These are phyloP conservation scores for Coemansia sp. DNA, from an alignment of 192 early-diverging fungal genomes.

Conservation along the genomic window DNA sequence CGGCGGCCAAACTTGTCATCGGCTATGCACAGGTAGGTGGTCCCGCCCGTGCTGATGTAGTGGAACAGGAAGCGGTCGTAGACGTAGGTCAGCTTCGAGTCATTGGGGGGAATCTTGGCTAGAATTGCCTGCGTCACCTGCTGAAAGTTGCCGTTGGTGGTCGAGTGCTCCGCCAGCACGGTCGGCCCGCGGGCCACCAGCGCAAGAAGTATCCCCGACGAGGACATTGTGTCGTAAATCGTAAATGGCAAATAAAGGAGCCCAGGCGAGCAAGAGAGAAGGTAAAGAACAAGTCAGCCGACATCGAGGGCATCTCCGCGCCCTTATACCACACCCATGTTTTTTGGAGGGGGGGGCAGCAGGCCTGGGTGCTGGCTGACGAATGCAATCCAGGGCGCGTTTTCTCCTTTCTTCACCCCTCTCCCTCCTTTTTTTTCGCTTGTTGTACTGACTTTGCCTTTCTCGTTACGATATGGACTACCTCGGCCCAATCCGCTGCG, in stretches of 20 bases:
- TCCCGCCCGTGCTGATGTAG: conserved; percentile 71
- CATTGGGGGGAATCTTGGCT: conserved; percentile 82
- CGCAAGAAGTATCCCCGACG: conserved; percentile 68
- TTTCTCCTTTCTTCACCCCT: too few relatives aligned
- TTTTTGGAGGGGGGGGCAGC: too few relatives aligned
- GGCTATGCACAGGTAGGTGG: conserved; percentile 86
- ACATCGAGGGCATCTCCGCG: background rate
- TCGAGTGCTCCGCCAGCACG: conserved; percentile 80
- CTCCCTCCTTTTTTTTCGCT: background rate
- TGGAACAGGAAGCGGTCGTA: conserved; percentile 94
- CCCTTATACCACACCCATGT: too few relatives aligned
- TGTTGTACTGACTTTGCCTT: background rate
- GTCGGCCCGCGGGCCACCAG: conserved; percentile 70
- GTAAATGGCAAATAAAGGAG: background rate
- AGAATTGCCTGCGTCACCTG: conserved; percentile 80
- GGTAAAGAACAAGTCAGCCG: too few relatives aligned
- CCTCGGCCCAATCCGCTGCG: conserved; percentile 33
- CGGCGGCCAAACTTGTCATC: conserved; percentile 68
- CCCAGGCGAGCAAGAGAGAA: too few relatives aligned
- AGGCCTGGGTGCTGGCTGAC: too few relatives aligned
- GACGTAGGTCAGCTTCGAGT: conserved; percentile 87
- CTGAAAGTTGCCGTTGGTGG: conserved; percentile 75
- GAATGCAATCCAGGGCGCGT: too few relatives aligned
- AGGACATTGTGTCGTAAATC: too few relatives aligned
- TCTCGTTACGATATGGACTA: conserved; percentile 26